Evolutionary conservation across 148 eudicot species (phyloP).

Genomic region (Dianthus caryophyllus): DNA sequence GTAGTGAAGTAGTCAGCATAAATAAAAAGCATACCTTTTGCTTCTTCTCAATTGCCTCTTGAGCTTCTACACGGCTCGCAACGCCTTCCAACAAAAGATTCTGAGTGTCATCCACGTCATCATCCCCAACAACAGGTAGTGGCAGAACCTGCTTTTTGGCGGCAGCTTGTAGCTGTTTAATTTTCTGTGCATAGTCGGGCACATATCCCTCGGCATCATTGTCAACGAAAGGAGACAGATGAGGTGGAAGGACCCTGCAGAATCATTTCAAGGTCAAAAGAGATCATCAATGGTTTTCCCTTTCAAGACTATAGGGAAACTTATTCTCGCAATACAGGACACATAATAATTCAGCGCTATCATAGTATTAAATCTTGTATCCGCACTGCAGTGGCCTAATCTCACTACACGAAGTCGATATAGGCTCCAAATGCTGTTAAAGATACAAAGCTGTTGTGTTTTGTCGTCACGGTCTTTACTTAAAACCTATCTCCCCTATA

Average conservation of each 20-base stretch:
- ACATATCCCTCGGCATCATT: constrained; percentile 75
- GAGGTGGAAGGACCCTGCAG: constrained; percentile 89
- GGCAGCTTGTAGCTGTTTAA: constrained; percentile 72
- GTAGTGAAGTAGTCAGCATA: not conserved
- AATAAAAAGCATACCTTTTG: constrained; percentile 41
- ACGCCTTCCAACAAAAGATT: constrained; percentile 61
- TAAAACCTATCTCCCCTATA: no score
- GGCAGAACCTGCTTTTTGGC: constrained; percentile 77
- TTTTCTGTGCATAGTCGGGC: constrained; percentile 88
- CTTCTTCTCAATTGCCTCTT: constrained; percentile 69
- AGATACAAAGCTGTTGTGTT: no score
- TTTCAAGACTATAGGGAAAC: not conserved
- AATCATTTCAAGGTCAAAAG: constrained; percentile 5
- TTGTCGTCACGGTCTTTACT: no score
- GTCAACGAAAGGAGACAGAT: constrained; percentile 92
- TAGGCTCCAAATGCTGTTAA: no score
- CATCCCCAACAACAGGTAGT: constrained; percentile 66
- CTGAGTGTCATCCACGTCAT: constrained; percentile 67
- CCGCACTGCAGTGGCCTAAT: no score
- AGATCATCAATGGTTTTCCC: not conserved
- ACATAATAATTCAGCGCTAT: no score
- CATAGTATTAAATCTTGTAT: no score
- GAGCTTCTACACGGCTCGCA: constrained; percentile 64
- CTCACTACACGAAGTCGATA: no score
- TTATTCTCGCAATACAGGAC: no score